These are phyloP conservation scores for Nicotiana knightiana DNA, from an alignment of 257 asterid genomes.

Conservation along the genomic window DNA sequence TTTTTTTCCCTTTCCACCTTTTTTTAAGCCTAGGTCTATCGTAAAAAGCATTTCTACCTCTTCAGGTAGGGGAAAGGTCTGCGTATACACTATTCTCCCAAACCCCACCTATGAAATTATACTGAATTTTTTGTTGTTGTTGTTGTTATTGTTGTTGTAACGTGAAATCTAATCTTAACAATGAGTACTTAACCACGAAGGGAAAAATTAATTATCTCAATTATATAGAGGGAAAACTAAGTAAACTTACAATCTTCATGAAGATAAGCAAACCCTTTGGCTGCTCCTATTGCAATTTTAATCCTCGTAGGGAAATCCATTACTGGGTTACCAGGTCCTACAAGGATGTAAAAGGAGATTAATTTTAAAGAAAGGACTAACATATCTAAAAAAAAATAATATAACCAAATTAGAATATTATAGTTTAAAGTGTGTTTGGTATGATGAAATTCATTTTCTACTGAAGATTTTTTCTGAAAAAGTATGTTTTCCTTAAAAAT, in stretches of 20 bases:
- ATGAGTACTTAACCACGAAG: not conserved
- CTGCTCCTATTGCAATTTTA: constrained; percentile 80
- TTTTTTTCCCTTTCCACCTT: too few species aligned
- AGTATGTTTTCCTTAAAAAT: too few species aligned
- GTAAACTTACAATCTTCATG: constrained; percentile 71
- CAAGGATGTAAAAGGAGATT: not conserved
- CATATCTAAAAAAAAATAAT: not conserved
- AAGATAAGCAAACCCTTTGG: constrained; percentile 81
- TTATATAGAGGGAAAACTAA: not conserved
- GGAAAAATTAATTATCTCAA: not conserved
- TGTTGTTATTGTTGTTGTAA: too few species aligned
- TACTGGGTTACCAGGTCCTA: constrained; percentile 63
- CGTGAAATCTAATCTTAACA: too few species aligned
- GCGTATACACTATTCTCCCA: too few species aligned
- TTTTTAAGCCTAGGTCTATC: too few species aligned
- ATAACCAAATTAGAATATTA: not conserved
- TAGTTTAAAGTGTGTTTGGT: not conserved
- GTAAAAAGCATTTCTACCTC: too few species aligned
- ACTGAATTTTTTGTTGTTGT: too few species aligned
- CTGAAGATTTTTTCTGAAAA: too few species aligned
- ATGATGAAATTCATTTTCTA: not conserved
- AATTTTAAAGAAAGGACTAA: not conserved
- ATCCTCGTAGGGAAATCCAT: constrained; percentile 69
- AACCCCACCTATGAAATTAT: too few species aligned
- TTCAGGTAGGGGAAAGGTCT: too few species aligned